A percentile compares a stretch with the other conserved stretches of the same genome.
These are phyloP conservation scores for Piper betle DNA, from an alignment of 164 flowering plant species.

Conservation along the genomic window DNA sequence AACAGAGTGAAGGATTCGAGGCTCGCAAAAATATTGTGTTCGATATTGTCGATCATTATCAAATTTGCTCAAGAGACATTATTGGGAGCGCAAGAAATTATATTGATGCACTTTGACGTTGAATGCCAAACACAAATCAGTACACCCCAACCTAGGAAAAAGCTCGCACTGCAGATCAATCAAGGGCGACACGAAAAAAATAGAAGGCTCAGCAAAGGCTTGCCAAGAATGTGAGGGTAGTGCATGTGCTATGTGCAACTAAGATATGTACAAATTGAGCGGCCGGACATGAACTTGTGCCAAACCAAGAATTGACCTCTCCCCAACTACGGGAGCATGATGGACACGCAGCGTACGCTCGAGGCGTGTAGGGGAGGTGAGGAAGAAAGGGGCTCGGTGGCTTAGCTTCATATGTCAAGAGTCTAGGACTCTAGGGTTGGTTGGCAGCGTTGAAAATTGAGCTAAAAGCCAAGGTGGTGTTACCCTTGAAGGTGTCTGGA, in stretches of 20 bases:
- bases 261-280: neutral
- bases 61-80: no score
- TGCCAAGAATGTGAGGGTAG: neutral
- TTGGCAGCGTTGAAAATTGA: neutral
- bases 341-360: neutral
- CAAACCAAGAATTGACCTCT: neutral
- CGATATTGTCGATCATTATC: no score
- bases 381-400: neutral
- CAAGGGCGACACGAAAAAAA: neutral
- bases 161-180: neutral
- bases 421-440: neutral
- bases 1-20: no score
- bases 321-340: neutral
- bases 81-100: no score
- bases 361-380: no score
- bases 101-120: neutral
- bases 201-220: neutral
- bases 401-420: neutral
- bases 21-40: no score
- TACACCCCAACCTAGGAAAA: neutral
- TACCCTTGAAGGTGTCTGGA: neutral
- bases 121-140: neutral
- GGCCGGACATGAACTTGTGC: neutral
- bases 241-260: neutral
- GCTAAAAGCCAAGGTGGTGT: neutral